Evolutionary conservation across 768 basidiomycete genomes (phyloP), one percentile per base, ranked within the genome.

Genomic region (Trametes sanguinea): DNA sequence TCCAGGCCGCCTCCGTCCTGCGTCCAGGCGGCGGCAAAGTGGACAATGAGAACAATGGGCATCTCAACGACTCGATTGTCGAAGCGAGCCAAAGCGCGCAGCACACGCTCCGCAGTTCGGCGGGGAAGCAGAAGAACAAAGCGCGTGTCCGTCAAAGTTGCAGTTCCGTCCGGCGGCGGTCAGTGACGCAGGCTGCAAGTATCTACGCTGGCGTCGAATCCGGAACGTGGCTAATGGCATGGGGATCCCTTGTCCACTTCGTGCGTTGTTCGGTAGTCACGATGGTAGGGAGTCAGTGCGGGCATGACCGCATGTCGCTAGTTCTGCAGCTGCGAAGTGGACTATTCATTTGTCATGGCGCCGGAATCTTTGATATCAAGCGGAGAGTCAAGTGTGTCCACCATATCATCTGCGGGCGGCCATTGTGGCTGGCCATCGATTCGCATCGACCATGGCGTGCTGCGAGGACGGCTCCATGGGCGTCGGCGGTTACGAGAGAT

Each of bases 171-270:
- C 22, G 44, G 11, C 17, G 17, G 30, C 45, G 48, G 29, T 22
- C 22, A 14, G 30, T 50, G 29, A 4, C 13, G 29, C 29, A 8
- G 11, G 11, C 29, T 47, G 22, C 22, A 22, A 22, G 22, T 10
- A 22, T 22, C 17, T 45, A 46, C 22, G 13, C 9, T 9, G 11
- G 11, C 11, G 40, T 32, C 53, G 3, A 27, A 27, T 43, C 6
- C 32, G 32, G 46, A 48, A 29, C 17, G 55, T 48, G 55, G 45
- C 35, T 14, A 43, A 58, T 51, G 39, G 27, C 57, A 11, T 39
- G 46, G 40, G 29, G 40, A 14, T 16, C 33, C 29, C 29, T 43
- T 59, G 57, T 51, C 57, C 50, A 43, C 43, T 59, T 59, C 50
- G 50, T 40, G 32, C 57, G 32, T 44, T 59, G 57, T 42, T 22